A percentile compares a stretch with the other conserved stretches of the same genome.
phyloP scores from a whole-genome alignment of 306 rosid species.

The Pyrus communis region DNA sequence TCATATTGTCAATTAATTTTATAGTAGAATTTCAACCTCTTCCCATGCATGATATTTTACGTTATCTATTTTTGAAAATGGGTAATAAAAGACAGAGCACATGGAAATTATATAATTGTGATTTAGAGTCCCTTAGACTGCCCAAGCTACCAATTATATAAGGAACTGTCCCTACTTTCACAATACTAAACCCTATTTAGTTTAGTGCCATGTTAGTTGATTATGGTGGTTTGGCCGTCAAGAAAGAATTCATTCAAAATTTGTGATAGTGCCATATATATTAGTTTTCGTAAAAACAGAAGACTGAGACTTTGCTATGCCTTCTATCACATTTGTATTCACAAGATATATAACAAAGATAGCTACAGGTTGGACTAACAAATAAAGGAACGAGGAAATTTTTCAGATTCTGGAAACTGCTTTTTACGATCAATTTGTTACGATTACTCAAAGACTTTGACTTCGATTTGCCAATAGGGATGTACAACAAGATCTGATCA shows the following conservation, averaged over 20 bases:
- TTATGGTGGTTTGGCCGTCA: background rate
- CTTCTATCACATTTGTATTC: too few species aligned
- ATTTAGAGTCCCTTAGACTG: background rate
- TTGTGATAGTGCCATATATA: background rate
- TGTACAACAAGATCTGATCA: background rate
- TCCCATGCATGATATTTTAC: background rate
- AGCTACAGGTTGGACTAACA: background rate
- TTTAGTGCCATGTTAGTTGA: too few species aligned
- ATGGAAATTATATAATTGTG: background rate
- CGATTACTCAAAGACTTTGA: background rate
- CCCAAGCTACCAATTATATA: too few species aligned
- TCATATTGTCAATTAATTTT: too few species aligned
- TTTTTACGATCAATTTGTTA: background rate
- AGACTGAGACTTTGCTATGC: background rate
- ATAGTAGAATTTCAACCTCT: too few species aligned
- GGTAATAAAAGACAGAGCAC: background rate
- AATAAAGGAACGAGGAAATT: background rate
- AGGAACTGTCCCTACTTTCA: too few species aligned
- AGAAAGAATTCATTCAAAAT: background rate
- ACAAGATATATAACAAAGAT: background rate
- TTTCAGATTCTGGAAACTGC: background rate
- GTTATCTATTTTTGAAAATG: background rate
- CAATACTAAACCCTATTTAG: too few species aligned
- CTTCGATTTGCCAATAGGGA: background rate
- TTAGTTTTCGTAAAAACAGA: background rate